Conservation (phyloP, 257 asterid species). For the Cordia subcordata region DNA sequence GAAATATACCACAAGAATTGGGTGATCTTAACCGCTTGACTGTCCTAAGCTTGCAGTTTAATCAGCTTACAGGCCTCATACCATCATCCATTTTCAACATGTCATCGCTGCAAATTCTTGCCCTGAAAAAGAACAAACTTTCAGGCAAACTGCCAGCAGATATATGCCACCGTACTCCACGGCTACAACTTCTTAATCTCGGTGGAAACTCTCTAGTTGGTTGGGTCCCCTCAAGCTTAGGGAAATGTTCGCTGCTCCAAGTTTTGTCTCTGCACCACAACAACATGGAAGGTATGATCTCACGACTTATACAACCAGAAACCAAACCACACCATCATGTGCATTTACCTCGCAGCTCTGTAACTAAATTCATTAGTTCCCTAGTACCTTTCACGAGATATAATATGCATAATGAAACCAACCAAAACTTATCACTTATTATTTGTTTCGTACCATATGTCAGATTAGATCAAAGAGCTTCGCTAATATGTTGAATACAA, state of each 20-base stretch:
- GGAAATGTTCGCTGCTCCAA: constrained; percentile 24
- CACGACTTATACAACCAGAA: too few relatives aligned
- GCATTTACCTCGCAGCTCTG: too few relatives aligned
- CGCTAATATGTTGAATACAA: too few relatives aligned
- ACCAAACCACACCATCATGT: too few relatives aligned
- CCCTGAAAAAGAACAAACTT: constrained; percentile 10
- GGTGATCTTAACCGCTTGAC: constrained; percentile 16
- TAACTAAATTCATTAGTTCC: too few relatives aligned
- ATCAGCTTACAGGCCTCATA: constrained; percentile 19
- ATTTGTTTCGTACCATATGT: too few relatives aligned
- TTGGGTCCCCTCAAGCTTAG: constrained; percentile 24
- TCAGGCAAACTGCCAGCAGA: constrained; percentile 8
- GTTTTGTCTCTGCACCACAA: constrained; percentile 19
- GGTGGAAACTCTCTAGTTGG: constrained; percentile 23
- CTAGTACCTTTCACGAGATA: too few relatives aligned
- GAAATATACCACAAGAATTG: constrained; percentile 22
- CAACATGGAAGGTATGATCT: too few relatives aligned
- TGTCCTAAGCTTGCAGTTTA: not conserved
- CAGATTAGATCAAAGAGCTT: too few relatives aligned
- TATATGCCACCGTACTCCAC: constrained; percentile 10
- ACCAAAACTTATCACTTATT: too few relatives aligned
- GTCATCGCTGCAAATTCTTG: constrained; percentile 14
- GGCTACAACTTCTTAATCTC: constrained; percentile 2
- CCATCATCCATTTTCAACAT: constrained; percentile 18
- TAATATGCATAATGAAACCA: too few relatives aligned